These are phyloP conservation scores for Elongisporangium undulatum DNA, from an alignment of 352 stramenopile genomes.

Conservation along the genomic window DNA sequence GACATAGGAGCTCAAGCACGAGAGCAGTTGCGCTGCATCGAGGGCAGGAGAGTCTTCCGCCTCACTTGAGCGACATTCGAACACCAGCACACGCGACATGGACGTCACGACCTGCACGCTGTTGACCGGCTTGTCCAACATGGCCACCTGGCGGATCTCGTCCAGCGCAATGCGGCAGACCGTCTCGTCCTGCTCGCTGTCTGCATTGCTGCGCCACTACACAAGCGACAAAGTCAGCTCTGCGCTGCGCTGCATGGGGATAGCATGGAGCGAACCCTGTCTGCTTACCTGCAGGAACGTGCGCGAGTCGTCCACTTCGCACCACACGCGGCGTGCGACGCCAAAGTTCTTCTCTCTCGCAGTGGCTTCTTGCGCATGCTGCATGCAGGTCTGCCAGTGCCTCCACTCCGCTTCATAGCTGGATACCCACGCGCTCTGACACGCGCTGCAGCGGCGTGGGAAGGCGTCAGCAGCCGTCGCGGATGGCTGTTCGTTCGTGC, in stretches of 20 bases:
- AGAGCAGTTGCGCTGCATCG: not conserved
- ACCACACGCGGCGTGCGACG: slow-evolving; percentile 42
- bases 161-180: slow-evolving; percentile 19
- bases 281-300: slow-evolving; percentile 23
- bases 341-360: slow-evolving; percentile 13
- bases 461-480: not conserved
- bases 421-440: slow-evolving; percentile 16
- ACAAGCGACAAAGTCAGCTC: not conserved
- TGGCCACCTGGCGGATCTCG: slow-evolving; percentile 23
- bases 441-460: slow-evolving; percentile 17
- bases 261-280: too few species aligned
- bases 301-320: slow-evolving; percentile 41
- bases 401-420: slow-evolving; percentile 16
- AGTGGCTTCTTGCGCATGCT: not conserved
- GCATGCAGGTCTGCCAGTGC: slow-evolving; percentile 15
- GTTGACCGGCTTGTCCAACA: slow-evolving; percentile 13
- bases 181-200: slow-evolving; percentile 7
- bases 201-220: slow-evolving; percentile 28
- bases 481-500: slow-evolving; percentile 24
- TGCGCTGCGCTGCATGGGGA: not conserved
- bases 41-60: not conserved
- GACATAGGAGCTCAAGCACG: not conserved
- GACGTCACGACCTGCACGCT: slow-evolving; percentile 39
- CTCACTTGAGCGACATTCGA: slow-evolving; percentile 29
- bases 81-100: slow-evolving; percentile 28